phyloP scores from a whole-genome alignment of 2,329 filamentous ascomycete genomes.

The Rhynchosporium secalis region DNA sequence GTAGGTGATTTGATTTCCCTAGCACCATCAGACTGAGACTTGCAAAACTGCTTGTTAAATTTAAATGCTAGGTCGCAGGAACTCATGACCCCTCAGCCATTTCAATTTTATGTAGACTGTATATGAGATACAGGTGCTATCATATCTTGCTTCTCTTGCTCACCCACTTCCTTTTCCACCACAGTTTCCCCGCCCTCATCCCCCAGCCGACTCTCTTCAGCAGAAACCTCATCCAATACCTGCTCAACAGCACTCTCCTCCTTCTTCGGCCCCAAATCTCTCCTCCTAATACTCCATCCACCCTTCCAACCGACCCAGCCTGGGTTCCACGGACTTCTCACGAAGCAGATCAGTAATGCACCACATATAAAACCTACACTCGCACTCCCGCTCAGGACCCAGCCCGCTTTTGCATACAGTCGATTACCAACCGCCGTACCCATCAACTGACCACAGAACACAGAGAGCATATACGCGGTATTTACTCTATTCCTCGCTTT shows the following conservation, averaged over 20 bases:
- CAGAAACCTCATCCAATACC: slow-evolving; percentile 24
- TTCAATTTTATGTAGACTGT: background rate
- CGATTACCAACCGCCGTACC: slow-evolving; percentile 62
- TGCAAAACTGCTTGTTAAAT: no score
- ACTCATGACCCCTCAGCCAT: background rate
- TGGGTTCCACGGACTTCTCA: slow-evolving; percentile 56
- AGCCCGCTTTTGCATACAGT: slow-evolving; percentile 56
- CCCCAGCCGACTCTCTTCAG: slow-evolving; percentile 13
- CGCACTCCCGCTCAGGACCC: slow-evolving; percentile 56
- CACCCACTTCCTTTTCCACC: background rate
- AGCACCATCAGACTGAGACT: no score
- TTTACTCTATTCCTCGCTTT: slow-evolving; percentile 74
- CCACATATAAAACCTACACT: slow-evolving; percentile 55
- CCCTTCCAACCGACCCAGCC: slow-evolving; percentile 62
- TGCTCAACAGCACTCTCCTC: slow-evolving; percentile 25
- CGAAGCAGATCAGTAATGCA: slow-evolving; percentile 48
- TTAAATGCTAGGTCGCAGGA: background rate
- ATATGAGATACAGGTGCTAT: background rate
- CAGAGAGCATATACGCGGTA: slow-evolving; percentile 77
- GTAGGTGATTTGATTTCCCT: background rate
- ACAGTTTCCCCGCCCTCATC: background rate
- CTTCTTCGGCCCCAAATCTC: slow-evolving; percentile 27
- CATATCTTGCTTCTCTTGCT: background rate
- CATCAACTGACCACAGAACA: slow-evolving; percentile 73
- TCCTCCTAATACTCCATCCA: slow-evolving; percentile 50